Base-by-base conservation (phyloP, 148 eudicot species). In the Fagopyrum tataricum region DNA sequence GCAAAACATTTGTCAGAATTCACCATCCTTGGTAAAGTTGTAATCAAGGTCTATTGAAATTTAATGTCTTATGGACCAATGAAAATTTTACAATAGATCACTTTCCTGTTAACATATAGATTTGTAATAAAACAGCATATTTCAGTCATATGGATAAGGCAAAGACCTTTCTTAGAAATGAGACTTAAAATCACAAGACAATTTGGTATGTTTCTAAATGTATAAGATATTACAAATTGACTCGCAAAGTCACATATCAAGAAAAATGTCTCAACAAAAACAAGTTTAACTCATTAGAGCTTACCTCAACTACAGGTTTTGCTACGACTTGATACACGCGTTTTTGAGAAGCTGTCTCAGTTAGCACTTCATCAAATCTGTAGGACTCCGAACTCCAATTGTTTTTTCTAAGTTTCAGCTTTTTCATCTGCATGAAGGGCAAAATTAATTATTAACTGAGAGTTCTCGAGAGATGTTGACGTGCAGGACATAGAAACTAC, bases 281-380 rank as follows among this genome's bases (percentile, higher is more conserved):
- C 49, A 46, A 46, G n/a, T 31, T 31, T 31, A 49, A 15, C 55
- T 14, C 55, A 49, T 49, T 49, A 5, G n/a, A 15, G 64, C 62
- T 69, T 58, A 88, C 98, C 94, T 93, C 97, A 74, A 93, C 96
- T 47, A 91, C 97, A 76, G 97, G 98, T 78, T 93, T 93, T 55
- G 97, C 98, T 72, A 93, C 98, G 10, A 85, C 97, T 87, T 93
- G 92, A 78, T 91, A 93, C 71, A 93, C 95, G 76, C 98, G 97
- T 82, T 93, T 93, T 79, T 93, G 98, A 67, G 97, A 93, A 67
- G 98, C 87, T 79, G 86, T 90, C 74, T 93, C 98, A 42, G 98
- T 93, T 56, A 93, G 77, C 78, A 93, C 91, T 84, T 91, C 98
- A 82, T 93, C 98, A 73, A 93, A 93, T 84, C 89, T 96, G 75